A percentile compares a stretch with the other conserved stretches of the same genome.
These are phyloP conservation scores for Hypoxylon sp. DNA, from an alignment of 2,329 filamentous ascomycete genomes.

Conservation along the genomic window DNA sequence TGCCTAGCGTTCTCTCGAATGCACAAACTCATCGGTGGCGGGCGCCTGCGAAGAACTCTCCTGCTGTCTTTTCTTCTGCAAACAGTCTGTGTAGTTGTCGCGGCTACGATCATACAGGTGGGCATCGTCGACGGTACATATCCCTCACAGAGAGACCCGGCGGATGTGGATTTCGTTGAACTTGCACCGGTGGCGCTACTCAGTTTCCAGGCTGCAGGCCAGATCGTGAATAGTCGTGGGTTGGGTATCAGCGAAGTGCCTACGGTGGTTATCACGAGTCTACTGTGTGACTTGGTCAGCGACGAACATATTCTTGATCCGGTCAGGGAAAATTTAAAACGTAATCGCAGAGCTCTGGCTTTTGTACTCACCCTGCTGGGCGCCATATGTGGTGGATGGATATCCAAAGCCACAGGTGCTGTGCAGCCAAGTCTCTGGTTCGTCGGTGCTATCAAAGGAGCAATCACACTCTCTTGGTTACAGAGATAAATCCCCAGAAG, in stretches of 20 bases:
- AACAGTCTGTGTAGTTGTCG: conserved; percentile 46
- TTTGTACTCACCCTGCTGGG: conserved; percentile 61
- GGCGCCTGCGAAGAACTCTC: conserved; percentile 48
- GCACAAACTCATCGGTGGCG: conserved; percentile 48
- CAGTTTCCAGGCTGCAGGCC: conserved; percentile 67
- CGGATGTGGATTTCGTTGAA: conserved; percentile 47
- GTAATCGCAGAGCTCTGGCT: conserved; percentile 61
- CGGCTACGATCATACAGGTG: conserved; percentile 49
- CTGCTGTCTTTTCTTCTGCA: conserved; percentile 48
- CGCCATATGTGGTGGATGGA: conserved; percentile 62
- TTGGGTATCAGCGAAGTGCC: conserved; percentile 67
- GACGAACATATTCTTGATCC: conserved; percentile 63
- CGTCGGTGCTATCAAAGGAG: conserved; percentile 59
- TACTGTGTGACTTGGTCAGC: conserved; percentile 66
- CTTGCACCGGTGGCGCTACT: conserved; percentile 59
- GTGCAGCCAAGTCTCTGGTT: conserved; percentile 61
- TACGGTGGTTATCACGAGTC: conserved; percentile 66
- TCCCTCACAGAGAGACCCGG: conserved; percentile 45
- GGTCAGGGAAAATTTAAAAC: conserved; percentile 60
- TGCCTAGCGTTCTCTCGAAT: conserved; percentile 56
- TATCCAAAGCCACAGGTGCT: conserved; percentile 58
- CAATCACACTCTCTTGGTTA: conserved; percentile 53
- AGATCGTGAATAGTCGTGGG: conserved; percentile 65
- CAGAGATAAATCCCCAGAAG: neutral
- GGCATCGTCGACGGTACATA: conserved; percentile 49